Evolutionary conservation across 768 basidiomycete species (phyloP), one percentile per base, ranked within the genome.

Genomic region (Symmetrospora coprosmae): DNA sequence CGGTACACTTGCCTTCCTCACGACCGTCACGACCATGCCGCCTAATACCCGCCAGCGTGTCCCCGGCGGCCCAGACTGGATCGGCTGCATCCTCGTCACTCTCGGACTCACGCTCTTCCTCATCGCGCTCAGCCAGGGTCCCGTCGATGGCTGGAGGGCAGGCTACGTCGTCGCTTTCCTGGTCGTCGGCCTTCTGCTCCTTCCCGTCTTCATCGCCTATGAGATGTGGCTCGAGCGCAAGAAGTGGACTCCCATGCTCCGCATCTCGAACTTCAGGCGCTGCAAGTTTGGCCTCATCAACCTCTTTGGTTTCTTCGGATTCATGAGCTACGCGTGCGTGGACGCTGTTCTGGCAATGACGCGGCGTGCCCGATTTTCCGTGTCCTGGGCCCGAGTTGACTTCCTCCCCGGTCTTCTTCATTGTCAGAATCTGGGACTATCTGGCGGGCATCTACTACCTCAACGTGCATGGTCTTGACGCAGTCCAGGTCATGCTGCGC

Each of bases 401-500:
- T n/a, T n/a, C n/a, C n/a, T n/a, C n/a, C n/a, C n/a, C n/a, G n/a
- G n/a, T n/a, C n/a, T n/a, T n/a, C n/a, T n/a, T n/a, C n/a, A n/a
- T n/a, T n/a, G n/a, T n/a, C n/a, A n/a, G n/a, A n/a, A n/a, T n/a
- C n/a, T 38, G 30, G 60, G 60, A 61, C 49, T 61, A 50, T 28
- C 38, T 28, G 16, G 23, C 51, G 5, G 60, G 60, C 6, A 51
- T 61, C 2, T 61, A 39, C 37, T 61, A 55, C 25, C 17, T n/a
- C 7, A 51, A 61, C 34, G 34, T 61, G 14, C 13, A 50, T 4
- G 60, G 50, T 4, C 49, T 51, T 19, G 49, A 40, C 23, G 60
- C 60, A 19, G 40, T 50, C 13, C 47, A 61, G 38, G 40, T 61
- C 47, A 61, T 61, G 60, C 39, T 61, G 9, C 60, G 60, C 13